phyloP scores from a whole-genome alignment of 2,329 filamentous ascomycete genomes.

The Diaporthe sp. region DNA sequence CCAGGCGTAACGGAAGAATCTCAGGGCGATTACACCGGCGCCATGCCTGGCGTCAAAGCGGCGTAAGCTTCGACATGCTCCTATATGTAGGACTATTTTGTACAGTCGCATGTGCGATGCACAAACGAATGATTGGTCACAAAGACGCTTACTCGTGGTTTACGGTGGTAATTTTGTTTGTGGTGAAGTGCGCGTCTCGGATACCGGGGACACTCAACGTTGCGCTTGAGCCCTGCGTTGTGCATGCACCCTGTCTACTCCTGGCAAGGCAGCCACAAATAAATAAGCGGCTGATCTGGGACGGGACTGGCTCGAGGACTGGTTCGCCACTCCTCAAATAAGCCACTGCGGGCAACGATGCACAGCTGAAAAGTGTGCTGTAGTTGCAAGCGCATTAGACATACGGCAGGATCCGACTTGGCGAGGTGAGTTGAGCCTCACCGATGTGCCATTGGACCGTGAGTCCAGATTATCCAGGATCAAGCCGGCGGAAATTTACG shows the following conservation, averaged over 20 bases:
- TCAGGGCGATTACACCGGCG: background rate
- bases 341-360: background rate
- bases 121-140: background rate
- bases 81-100: constrained; percentile 1
- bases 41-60: background rate
- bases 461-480: constrained; percentile 20
- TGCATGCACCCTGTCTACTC: background rate
- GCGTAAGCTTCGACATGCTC: background rate
- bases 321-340: constrained; percentile 15
- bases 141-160: background rate
- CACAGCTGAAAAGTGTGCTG: background rate
- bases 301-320: background rate
- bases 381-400: background rate
- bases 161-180: background rate
- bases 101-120: constrained; percentile 3
- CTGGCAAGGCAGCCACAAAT: background rate
- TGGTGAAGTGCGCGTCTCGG: background rate
- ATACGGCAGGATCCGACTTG: constrained; percentile 17
- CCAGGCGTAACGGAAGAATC: background rate
- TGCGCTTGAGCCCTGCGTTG: background rate
- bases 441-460: constrained; percentile 1
- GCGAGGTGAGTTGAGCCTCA: constrained; percentile 8
- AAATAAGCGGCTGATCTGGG: background rate
- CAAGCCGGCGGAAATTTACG: constrained; percentile 15
- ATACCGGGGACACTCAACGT: background rate